A percentile compares a stretch with the other conserved stretches of the same genome.
These are phyloP conservation scores for Xylaria sp. DNA, from an alignment of 2,329 filamentous ascomycete genomes.

Conservation along the genomic window DNA sequence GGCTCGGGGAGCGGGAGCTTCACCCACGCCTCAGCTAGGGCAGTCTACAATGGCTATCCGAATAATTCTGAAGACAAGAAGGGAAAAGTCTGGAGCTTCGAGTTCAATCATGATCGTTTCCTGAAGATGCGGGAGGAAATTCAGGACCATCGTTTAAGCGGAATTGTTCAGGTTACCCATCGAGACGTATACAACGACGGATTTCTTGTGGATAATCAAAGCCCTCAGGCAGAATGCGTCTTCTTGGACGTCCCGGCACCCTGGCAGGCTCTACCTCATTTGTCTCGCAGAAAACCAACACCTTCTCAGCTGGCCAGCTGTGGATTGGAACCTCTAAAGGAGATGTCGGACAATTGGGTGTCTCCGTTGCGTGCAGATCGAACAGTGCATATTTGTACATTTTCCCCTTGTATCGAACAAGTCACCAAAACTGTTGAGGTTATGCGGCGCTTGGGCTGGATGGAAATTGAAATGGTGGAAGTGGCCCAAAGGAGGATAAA, in stretches of 20 bases:
- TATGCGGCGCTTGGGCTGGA: slow-evolving; percentile 83
- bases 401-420: slow-evolving; percentile 97
- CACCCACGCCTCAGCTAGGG: slow-evolving; percentile 77
- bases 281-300: slow-evolving; percentile 62
- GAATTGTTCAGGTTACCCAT: slow-evolving; percentile 74
- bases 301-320: slow-evolving; percentile 33
- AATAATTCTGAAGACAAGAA: slow-evolving; percentile 49
- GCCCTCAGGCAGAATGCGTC: slow-evolving; percentile 70
- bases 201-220: slow-evolving; percentile 66
- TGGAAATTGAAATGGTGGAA: slow-evolving; percentile 93
- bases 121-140: slow-evolving; percentile 73
- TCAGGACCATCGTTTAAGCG: slow-evolving; percentile 67
- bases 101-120: slow-evolving; percentile 77
- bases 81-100: slow-evolving; percentile 81
- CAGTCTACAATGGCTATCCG: slow-evolving; percentile 76
- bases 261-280: slow-evolving; percentile 78
- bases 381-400: slow-evolving; percentile 84
- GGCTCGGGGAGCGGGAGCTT: slow-evolving; percentile 85
- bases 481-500: slow-evolving; percentile 80
- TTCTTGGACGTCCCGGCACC: slow-evolving; percentile 84
- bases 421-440: slow-evolving; percentile 83
- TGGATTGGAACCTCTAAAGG: slow-evolving; percentile 28
- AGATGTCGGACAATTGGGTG: slow-evolving; percentile 48
- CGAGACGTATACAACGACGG: slow-evolving; percentile 80
- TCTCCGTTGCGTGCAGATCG: slow-evolving; percentile 74